Evolutionary conservation across 495 filamentous ascomycete genomes (phyloP).

Genomic region (Aspergillus carlsbadensis): DNA sequence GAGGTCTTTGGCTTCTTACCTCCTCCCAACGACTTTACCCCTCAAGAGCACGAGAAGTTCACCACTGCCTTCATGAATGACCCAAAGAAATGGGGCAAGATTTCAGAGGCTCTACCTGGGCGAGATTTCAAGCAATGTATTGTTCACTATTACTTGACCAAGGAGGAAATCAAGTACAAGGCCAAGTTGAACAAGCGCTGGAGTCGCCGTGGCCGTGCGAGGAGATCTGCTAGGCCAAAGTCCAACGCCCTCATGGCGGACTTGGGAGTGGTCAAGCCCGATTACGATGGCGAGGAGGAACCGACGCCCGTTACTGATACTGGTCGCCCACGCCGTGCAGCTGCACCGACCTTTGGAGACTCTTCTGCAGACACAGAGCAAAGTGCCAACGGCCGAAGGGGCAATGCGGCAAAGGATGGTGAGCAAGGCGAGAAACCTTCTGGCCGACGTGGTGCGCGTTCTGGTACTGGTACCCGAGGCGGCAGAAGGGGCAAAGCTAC

Average conservation of each 20-base stretch:
- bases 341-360: conserved; percentile 70
- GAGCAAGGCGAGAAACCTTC: conserved; percentile 59
- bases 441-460: conserved; percentile 46
- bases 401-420: conserved; percentile 43
- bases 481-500: conserved; percentile 35
- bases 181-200: conserved; percentile 71
- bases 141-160: conserved; percentile 93
- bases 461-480: conserved; percentile 36
- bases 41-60: conserved; percentile 74
- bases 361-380: conserved; percentile 53
- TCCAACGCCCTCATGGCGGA: conserved; percentile 76
- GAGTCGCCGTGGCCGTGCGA: conserved; percentile 62
- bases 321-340: conserved; percentile 66
- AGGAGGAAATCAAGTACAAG: conserved; percentile 83
- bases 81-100: conserved; percentile 91
- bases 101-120: conserved; percentile 68
- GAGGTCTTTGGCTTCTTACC: conserved; percentile 71
- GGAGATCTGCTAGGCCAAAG: conserved; percentile 57
- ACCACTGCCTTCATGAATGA: conserved; percentile 73
- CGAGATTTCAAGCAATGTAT: conserved; percentile 86
- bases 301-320: conserved; percentile 60
- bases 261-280: conserved; percentile 56
- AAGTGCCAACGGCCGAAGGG: conserved; percentile 43
- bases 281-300: conserved; percentile 57
- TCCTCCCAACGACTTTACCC: conserved; percentile 77